phyloP scores from a whole-genome alignment of 2,329 filamentous ascomycete genomes.

The Alternaria infectoria region DNA sequence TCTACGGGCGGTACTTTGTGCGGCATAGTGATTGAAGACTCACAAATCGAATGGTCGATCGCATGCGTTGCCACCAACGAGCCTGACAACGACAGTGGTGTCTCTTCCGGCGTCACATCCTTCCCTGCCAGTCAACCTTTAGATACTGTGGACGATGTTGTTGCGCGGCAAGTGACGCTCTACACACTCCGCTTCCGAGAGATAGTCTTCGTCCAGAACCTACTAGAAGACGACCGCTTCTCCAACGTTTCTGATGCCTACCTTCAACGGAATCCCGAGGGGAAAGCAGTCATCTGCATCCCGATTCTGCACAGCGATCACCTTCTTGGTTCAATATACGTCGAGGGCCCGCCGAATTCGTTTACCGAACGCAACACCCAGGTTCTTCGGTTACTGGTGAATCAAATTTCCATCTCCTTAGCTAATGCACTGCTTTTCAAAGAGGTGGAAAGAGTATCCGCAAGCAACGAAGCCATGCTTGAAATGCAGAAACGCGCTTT shows the following conservation, averaged over 20 bases:
- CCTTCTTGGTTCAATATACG: conserved; percentile 75
- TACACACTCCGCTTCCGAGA: conserved; percentile 81
- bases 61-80: conserved; percentile 77
- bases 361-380: conserved; percentile 72
- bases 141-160: conserved; percentile 66
- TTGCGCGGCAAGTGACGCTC: conserved; percentile 78
- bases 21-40: conserved; percentile 75
- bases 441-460: conserved; percentile 77
- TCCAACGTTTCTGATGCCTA: conserved; percentile 75
- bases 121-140: conserved; percentile 71
- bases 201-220: conserved; percentile 74
- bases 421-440: conserved; percentile 69
- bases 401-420: conserved; percentile 73
- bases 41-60: conserved; percentile 70
- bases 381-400: conserved; percentile 70
- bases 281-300: conserved; percentile 79
- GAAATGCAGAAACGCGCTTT: conserved; percentile 76
- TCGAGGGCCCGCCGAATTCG: conserved; percentile 77
- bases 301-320: conserved; percentile 77
- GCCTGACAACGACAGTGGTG: conserved; percentile 28
- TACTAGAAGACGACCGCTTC: conserved; percentile 77
- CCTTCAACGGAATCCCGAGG: conserved; percentile 70
- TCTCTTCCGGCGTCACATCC: conserved; percentile 62
- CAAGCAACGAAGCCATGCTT: conserved; percentile 79
- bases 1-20: conserved; percentile 77